Percentiles rank a stretch among this genome's conserved stretches.
phyloP scores from a whole-genome alignment of 2,329 filamentous ascomycete genomes.

The Daldinia eschscholtzii region DNA sequence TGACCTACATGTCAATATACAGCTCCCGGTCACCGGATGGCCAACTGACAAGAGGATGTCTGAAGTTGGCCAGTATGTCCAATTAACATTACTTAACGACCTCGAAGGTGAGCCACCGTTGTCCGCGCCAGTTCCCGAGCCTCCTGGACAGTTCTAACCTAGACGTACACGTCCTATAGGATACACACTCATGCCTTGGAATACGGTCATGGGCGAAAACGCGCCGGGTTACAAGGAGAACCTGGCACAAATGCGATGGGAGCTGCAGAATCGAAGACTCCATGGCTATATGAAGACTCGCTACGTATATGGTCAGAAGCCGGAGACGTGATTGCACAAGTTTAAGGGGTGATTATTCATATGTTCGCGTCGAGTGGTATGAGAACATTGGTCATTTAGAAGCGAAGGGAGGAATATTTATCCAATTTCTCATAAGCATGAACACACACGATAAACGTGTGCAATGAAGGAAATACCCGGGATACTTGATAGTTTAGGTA shows the following conservation, averaged over 20 bases:
- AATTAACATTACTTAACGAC: slow-evolving; percentile 48
- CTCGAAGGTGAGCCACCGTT: slow-evolving; percentile 44
- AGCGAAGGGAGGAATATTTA: neutral
- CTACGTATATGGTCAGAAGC: slow-evolving; percentile 45
- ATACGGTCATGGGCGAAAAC: slow-evolving; percentile 46
- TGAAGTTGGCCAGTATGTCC: slow-evolving; percentile 49
- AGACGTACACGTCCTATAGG: slow-evolving; percentile 28
- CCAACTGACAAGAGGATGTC: slow-evolving; percentile 48
- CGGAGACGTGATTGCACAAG: slow-evolving; percentile 7
- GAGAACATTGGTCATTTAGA: neutral
- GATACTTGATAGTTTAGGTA: neutral
- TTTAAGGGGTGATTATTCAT: neutral
- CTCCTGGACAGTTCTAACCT: neutral
- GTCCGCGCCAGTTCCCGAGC: neutral
- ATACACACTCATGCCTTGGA: slow-evolving; percentile 49
- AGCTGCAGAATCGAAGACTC: slow-evolving; percentile 43
- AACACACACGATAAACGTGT: neutral
- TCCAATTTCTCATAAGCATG: neutral
- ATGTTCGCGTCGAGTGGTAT: neutral
- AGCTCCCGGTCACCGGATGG: slow-evolving; percentile 50
- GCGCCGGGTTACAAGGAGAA: slow-evolving; percentile 41
- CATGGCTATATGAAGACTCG: slow-evolving; percentile 47
- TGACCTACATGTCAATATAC: neutral
- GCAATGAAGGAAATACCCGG: slow-evolving; percentile 11
- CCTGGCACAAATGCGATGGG: slow-evolving; percentile 44